Percentiles rank a stretch among this genome's conserved stretches.
Conservation (phyloP, 108 stramenopile species). For the Pelagomonas calceolata region DNA sequence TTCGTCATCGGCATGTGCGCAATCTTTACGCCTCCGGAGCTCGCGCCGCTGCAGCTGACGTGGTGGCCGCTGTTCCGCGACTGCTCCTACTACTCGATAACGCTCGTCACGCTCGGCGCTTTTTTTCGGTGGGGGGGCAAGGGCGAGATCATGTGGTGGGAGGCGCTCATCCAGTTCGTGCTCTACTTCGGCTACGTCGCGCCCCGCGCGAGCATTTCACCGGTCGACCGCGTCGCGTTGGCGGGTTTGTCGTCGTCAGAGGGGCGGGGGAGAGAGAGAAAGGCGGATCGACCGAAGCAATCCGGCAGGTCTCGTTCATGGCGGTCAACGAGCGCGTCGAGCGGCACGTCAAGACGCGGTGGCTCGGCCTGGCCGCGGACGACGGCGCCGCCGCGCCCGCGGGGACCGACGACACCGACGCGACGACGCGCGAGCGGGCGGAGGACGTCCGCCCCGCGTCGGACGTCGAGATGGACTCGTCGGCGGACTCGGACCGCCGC, state of each 20-base stretch:
- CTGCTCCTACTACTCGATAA: slow-evolving; percentile 49
- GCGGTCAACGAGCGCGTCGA: slow-evolving; percentile 17
- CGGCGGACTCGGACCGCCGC: too few species aligned
- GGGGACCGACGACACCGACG: too few species aligned
- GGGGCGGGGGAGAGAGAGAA: too few species aligned
- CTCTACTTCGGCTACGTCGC: slow-evolving; percentile 63
- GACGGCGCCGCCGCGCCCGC: too few species aligned
- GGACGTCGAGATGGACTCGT: too few species aligned
- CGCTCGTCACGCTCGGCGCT: slow-evolving; percentile 41
- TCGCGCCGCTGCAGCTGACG: slow-evolving; percentile 53
- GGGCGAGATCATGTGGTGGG: slow-evolving; percentile 52
- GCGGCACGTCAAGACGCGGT: slow-evolving; percentile 9
- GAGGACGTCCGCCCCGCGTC: too few species aligned
- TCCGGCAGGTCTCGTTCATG: too few species aligned
- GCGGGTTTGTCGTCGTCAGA: too few species aligned
- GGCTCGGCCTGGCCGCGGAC: background rate
- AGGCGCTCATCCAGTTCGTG: slow-evolving; percentile 53
- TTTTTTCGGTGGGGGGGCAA: slow-evolving; percentile 39
- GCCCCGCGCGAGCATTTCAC: too few species aligned
- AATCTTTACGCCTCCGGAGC: slow-evolving; percentile 28
- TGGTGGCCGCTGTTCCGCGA: slow-evolving; percentile 75
- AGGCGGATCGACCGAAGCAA: too few species aligned
- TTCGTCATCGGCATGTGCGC: slow-evolving; percentile 69
- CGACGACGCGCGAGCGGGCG: too few species aligned
- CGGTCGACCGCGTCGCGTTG: too few species aligned